Evolutionary conservation across 2,329 filamentous ascomycete genomes (phyloP), one percentile per base, ranked within the genome.

Genomic region (Hymenoscyphus linearis): DNA sequence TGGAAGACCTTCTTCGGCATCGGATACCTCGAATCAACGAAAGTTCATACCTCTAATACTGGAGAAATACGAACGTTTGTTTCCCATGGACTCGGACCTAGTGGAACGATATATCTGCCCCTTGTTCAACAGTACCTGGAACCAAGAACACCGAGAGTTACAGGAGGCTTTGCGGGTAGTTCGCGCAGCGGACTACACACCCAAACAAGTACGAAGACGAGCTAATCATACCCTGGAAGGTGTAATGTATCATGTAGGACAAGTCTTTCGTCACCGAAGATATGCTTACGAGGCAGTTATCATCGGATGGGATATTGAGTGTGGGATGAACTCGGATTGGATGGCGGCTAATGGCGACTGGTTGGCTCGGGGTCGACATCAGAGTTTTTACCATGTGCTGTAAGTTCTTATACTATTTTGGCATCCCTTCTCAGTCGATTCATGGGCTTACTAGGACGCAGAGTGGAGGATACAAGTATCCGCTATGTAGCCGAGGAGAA

Each of bases 381-480:
- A 91, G 74, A 86, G 86, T 36, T 96, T 91, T 69, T 97, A 96
- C 73, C 89, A 92, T 68, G 90, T 90, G 69, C 79, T 97, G 91
- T 96, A 77, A 81, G 91, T 85, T n/a, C n/a, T n/a, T n/a, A n/a
- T n/a, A n/a, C n/a, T n/a, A 9, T 31, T 31, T 54, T 60, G 44
- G 25, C 50, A 55, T 53, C 26, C 50, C 57, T 54, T 36, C 40
- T 60, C 37, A 7, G 13, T 55, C 47, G 56, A 58, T 55, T 61
- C 47, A n/a, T 34, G 14, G 9, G 22, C 18, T 50, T 13, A 50
- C 18, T 50, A 12, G 9, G 12, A 57, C 71, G 50, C 64, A 89
- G 86, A 59, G 84, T 84, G 61, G 82, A 84, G 61, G 87, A 92
- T 68, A 85, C 84, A 57, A 86, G 81, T 57, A 82, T 88, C 58